phyloP scores from a whole-genome alignment of 2,329 filamentous ascomycete species.

The Botrytis paeoniae region DNA sequence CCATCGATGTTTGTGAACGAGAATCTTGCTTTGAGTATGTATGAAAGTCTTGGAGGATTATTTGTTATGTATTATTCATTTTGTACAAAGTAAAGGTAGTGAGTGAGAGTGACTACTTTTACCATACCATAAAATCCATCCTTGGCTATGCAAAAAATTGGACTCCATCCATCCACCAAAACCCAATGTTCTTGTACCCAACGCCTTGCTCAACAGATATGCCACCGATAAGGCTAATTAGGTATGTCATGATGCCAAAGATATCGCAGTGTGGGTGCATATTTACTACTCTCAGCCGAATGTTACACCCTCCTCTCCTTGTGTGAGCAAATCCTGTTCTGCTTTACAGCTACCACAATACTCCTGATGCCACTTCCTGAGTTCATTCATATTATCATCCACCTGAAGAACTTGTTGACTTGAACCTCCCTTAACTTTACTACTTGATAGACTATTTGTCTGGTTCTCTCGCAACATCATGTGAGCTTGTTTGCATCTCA shows the following conservation, averaged over 20 bases:
- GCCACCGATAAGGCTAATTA: not conserved
- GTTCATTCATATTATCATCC: conserved; percentile 43
- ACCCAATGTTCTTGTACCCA: conserved; percentile 6
- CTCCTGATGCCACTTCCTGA: conserved; percentile 54
- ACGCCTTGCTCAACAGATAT: conserved; percentile 20
- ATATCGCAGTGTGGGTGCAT: conserved; percentile 3
- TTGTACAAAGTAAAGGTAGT: not conserved
- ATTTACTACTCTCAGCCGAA: conserved; percentile 29
- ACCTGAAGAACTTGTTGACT: conserved; percentile 31
- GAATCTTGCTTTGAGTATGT: not conserved
- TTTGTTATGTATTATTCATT: not conserved
- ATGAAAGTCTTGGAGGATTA: not conserved
- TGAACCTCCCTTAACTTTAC: conserved; percentile 30
- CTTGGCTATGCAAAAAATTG: not conserved
- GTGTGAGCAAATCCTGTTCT: conserved; percentile 35
- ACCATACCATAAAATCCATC: not conserved
- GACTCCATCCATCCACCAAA: conserved; percentile 3
- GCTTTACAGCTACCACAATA: conserved; percentile 60
- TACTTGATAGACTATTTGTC: conserved; percentile 28
- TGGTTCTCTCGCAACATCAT: conserved; percentile 43
- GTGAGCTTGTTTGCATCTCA: conserved; percentile 65
- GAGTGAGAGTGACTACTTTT: not conserved
- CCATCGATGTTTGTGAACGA: not conserved
- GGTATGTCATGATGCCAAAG: not conserved
- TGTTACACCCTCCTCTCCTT: conserved; percentile 27